Percentiles rank a stretch among this genome's conserved stretches.
Evolutionary conservation across 108 stramenopile species (phyloP).

Genomic region (Nannochloropsis salina): DNA sequence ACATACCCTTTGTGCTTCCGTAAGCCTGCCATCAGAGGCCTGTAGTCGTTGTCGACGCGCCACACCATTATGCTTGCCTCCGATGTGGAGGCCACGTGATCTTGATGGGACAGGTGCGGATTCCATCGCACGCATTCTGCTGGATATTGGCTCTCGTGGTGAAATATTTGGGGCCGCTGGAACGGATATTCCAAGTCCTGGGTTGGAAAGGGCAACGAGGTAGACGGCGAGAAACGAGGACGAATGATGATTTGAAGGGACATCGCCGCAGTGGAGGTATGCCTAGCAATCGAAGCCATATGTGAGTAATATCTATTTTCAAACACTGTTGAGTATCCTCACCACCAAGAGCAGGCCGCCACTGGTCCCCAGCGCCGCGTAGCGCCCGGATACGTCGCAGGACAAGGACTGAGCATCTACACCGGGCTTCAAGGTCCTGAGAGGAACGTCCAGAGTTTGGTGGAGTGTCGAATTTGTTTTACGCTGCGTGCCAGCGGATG

Average conservation of each 20-base stretch:
- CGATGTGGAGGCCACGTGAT: background rate
- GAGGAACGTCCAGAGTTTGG: background rate
- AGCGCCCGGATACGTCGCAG: background rate
- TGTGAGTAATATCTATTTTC: too few relatives aligned
- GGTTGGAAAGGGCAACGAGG: background rate
- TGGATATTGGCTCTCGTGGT: background rate
- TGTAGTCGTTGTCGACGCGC: background rate
- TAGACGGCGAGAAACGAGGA: too few relatives aligned
- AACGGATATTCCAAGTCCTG: slow-evolving; percentile 6
- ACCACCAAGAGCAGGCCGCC: background rate
- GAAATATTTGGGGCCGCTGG: background rate
- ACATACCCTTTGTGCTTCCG: slow-evolving; percentile 17
- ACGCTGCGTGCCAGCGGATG: background rate
- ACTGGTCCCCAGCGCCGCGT: background rate
- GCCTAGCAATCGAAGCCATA: too few relatives aligned
- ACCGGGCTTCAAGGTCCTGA: background rate
- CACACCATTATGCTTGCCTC: background rate
- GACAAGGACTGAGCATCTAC: background rate
- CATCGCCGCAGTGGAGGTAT: too few relatives aligned
- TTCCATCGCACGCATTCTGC: slow-evolving; percentile 17
- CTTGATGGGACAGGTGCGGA: slow-evolving; percentile 5
- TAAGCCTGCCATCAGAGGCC: slow-evolving; percentile 19
- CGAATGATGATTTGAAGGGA: too few relatives aligned
- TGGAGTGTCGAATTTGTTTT: background rate
- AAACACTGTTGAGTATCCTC: background rate